Percentiles rank a stretch among this genome's conserved stretches.
These are phyloP conservation scores for Fusarium xyrophilum DNA, from an alignment of 2,329 filamentous ascomycete species.

Conservation along the genomic window DNA sequence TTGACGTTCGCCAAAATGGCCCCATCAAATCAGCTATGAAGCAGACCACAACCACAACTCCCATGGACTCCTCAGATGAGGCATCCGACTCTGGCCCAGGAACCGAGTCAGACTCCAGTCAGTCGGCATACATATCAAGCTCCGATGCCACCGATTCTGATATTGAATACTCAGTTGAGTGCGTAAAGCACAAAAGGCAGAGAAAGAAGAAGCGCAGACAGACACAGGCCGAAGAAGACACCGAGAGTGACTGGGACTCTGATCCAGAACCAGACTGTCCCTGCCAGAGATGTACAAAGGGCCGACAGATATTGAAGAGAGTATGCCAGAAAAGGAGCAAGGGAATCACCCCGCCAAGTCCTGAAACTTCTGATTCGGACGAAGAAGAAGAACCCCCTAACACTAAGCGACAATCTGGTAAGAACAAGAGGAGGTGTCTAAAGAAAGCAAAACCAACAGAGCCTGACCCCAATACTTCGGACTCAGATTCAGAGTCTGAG, in stretches of 20 bases:
- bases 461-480: slow-evolving; percentile 37
- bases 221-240: slow-evolving; percentile 13
- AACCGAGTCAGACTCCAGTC: slow-evolving; percentile 32
- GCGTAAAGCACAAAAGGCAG: slow-evolving; percentile 13
- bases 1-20: slow-evolving; percentile 42
- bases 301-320: slow-evolving; percentile 32
- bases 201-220: slow-evolving; percentile 29
- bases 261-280: slow-evolving; percentile 47
- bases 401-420: slow-evolving; percentile 29
- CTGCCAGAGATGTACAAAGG: slow-evolving; percentile 39
- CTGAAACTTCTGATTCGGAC: slow-evolving; percentile 28
- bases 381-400: slow-evolving; percentile 32
- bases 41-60: slow-evolving; percentile 29
- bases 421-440: slow-evolving; percentile 28
- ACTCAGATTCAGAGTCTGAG: slow-evolving; percentile 25
- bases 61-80: slow-evolving; percentile 33
- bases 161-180: slow-evolving; percentile 22
- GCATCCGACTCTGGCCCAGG: slow-evolving; percentile 33
- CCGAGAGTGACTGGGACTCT: slow-evolving; percentile 42
- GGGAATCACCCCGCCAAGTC: neutral
- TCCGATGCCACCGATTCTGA: slow-evolving; percentile 31
- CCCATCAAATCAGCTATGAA: slow-evolving; percentile 39
- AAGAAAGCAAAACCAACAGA: slow-evolving; percentile 36
- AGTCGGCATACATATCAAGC: slow-evolving; percentile 27
- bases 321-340: slow-evolving; percentile 32